Evolutionary conservation across 1,139 yeast species (phyloP).

Genomic region (Williopsis jadinii): DNA sequence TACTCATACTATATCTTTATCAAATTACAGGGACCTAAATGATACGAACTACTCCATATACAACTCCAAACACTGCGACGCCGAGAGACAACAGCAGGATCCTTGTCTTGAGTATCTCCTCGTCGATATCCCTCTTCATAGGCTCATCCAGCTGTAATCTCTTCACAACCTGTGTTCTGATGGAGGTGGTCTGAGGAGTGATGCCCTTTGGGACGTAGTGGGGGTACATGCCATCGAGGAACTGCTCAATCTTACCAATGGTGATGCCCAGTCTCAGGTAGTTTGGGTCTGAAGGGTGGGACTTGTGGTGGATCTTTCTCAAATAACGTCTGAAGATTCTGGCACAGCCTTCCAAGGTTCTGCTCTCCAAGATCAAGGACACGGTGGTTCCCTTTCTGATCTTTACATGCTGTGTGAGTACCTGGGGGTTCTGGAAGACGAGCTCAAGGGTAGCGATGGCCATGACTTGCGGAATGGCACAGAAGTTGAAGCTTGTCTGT

Average conservation of each 20-base stretch:
- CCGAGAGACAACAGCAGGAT: background rate
- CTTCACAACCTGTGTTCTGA: slow-evolving; percentile 30
- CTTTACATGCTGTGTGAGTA: slow-evolving; percentile 70
- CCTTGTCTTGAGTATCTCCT: slow-evolving; percentile 24
- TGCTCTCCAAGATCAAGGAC: slow-evolving; percentile 61
- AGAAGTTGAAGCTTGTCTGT: slow-evolving; percentile 79
- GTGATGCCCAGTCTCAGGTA: slow-evolving; percentile 76
- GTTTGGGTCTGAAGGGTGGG: slow-evolving; percentile 79
- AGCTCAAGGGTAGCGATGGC: slow-evolving; percentile 90
- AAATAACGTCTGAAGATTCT: slow-evolving; percentile 67
- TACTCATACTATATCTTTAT: too few species aligned
- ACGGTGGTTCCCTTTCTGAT: slow-evolving; percentile 92
- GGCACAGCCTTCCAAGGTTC: slow-evolving; percentile 73
- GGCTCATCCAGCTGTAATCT: slow-evolving; percentile 26
- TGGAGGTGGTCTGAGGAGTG: slow-evolving; percentile 31
- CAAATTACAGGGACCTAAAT: too few species aligned
- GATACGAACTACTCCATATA: background rate
- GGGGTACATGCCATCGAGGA: slow-evolving; percentile 71
- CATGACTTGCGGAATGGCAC: slow-evolving; percentile 98
- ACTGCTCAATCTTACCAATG: slow-evolving; percentile 84
- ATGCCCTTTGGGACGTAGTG: slow-evolving; percentile 38
- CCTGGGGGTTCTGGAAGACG: slow-evolving; percentile 73
- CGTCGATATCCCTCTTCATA: slow-evolving; percentile 19
- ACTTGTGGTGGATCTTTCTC: slow-evolving; percentile 69
- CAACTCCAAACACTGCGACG: background rate